Base-by-base conservation (phyloP, 2,329 filamentous ascomycete genomes). In the Cladobotryum mycophilum region DNA sequence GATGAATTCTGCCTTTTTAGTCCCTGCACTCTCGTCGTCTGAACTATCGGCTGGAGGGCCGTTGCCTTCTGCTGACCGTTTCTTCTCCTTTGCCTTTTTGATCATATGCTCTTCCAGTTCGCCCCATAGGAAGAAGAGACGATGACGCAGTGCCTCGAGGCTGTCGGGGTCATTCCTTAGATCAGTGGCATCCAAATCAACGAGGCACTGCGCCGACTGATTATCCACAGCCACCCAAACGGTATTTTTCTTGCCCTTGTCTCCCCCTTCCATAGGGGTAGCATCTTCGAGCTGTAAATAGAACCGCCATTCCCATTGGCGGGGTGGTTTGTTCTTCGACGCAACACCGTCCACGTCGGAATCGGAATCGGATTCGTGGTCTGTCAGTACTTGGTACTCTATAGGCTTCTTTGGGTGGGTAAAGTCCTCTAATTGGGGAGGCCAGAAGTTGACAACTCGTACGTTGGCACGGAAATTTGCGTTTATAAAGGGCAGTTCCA, bases 381-480 rank as follows among this genome's bases (percentile, higher is more conserved):
- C 76, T 0, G 76, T 78, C 12, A 85, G 67, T 0, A 69, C 57
- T 35, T 79, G 76, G 45, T 70, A 77, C 25, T 83, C 76, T 17
- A 65, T 68, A 3, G 45, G 47, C 18, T 55, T 57, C 38, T 69
- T 71, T 49, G 73, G 72, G 30, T 65, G 67, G 3, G 86, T 74
- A 64, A 96, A 96, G 52, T 92, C 81, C 55, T 83, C 78, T 1
- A 96, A 70, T 1, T 75, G 74, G 2, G 75, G 68, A 0, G 92
- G 92, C 52, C 78, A 81, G 65, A 88, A 96, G 68, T 96, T 88
- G 35, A 95, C 78, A 2, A 95, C 84, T n/a, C 88, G 84, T 35
- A 88, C 84, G 34, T 78, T 75, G 18, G 81, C 73, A 43, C 82
- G 80, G 63, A 90, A 90, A 40, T 82, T 86, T 51, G 78, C 71